Conservation (phyloP, 2,329 filamentous ascomycete species). For the Xylaria sp. region DNA sequence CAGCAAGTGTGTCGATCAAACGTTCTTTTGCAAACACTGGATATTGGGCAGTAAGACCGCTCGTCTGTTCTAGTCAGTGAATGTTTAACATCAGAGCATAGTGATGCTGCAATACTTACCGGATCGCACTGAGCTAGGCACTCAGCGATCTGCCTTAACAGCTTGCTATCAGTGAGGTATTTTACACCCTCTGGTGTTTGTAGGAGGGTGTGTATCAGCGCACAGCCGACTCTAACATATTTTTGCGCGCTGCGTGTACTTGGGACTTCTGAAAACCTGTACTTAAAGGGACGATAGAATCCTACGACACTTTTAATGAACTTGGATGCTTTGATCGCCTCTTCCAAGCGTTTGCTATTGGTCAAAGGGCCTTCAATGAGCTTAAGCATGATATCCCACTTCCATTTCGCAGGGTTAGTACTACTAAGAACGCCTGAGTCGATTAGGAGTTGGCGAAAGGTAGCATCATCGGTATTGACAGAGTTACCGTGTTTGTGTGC, state of each 20-base stretch:
- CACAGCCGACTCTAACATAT: conserved; percentile 90
- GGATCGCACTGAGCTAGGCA: conserved; percentile 95
- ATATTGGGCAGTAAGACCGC: conserved; percentile 80
- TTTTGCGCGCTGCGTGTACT: conserved; percentile 95
- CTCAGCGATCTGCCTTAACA: conserved; percentile 92
- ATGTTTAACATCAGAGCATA: neutral
- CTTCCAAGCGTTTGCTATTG: conserved; percentile 90
- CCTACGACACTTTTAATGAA: conserved; percentile 95
- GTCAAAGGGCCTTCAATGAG: conserved; percentile 93
- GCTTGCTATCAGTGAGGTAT: conserved; percentile 90
- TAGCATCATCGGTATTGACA: conserved; percentile 68
- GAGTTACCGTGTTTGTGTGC: conserved; percentile 63
- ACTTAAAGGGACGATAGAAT: conserved; percentile 97
- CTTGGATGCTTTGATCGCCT: conserved; percentile 93
- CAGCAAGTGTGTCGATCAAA: conserved; percentile 86
- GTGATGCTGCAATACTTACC: conserved; percentile 58
- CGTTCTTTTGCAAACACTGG: conserved; percentile 90
- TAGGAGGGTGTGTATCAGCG: conserved; percentile 85
- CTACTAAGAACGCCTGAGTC: conserved; percentile 89
- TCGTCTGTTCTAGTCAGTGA: conserved; percentile 61
- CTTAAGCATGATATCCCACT: conserved; percentile 91
- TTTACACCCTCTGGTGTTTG: conserved; percentile 86
- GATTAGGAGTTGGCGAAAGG: conserved; percentile 72
- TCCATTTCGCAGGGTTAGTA: conserved; percentile 94
- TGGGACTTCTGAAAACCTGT: conserved; percentile 88